Conservation (phyloP, 1,284 basidiomycete genomes). For the Malassezia nana region DNA sequence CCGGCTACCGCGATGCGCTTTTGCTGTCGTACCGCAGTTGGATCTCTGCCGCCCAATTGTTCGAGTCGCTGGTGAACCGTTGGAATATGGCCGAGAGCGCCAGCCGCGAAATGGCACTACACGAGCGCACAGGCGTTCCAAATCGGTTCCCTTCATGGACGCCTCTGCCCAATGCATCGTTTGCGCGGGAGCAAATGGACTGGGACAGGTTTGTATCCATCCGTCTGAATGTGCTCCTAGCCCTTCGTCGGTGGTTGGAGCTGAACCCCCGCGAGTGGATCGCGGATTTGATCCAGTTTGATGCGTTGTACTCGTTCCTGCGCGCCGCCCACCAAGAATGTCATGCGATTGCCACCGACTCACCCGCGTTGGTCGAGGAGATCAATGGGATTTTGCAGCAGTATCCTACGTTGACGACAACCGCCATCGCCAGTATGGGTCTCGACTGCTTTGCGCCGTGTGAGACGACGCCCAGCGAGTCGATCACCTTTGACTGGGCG, state of each 20-base stretch:
- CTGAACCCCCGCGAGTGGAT: constrained; percentile 41
- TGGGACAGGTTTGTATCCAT: constrained; percentile 36
- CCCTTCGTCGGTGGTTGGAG: constrained; percentile 33
- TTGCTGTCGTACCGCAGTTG: constrained; percentile 35
- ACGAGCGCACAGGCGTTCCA: constrained; percentile 24
- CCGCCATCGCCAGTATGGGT: neutral
- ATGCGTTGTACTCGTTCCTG: constrained; percentile 27
- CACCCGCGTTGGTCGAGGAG: constrained; percentile 11
- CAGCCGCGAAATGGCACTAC: constrained; percentile 32
- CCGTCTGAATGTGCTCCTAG: constrained; percentile 29
- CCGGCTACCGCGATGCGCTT: constrained; percentile 30
- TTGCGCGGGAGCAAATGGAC: constrained; percentile 25
- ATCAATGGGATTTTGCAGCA: neutral
- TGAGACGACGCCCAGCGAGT: neutral
- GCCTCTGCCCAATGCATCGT: constrained; percentile 19
- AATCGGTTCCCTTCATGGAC: constrained; percentile 43
- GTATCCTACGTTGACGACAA: neutral
- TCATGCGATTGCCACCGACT: constrained; percentile 21
- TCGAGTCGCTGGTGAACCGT: constrained; percentile 39
- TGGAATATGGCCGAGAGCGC: constrained; percentile 37
- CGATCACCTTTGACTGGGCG: constrained; percentile 8
- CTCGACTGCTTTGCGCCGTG: neutral
- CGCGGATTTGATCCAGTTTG: constrained; percentile 33
- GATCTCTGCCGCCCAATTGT: constrained; percentile 30
- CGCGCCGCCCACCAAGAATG: constrained; percentile 24